Base-by-base conservation (phyloP, 2,329 filamentous ascomycete genomes). In the Fusarium pseudocircinatum region DNA sequence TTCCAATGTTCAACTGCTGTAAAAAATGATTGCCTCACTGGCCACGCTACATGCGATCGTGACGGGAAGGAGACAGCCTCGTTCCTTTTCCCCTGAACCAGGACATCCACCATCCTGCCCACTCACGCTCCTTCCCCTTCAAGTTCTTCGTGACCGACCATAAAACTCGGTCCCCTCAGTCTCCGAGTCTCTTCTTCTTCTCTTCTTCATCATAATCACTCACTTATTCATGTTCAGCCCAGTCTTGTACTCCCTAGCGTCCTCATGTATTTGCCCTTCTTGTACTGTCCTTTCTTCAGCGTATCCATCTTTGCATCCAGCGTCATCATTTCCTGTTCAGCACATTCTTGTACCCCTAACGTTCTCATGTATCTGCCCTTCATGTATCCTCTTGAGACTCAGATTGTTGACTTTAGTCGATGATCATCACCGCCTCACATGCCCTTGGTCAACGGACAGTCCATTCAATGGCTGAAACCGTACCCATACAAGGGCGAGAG, bases 351-450 rank as follows among this genome's bases (percentile, higher is more conserved):
- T 60, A 52, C 3, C 28, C 36, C 16, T 10, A 30, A 43, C 50
- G 15, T 22, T 37, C n/a, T 49, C 22, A 49, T 49, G 28, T 32
- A 32, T 47, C 14, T 28, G 26, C 20, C 63, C 40, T 47, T 61
- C 63, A 22, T 68, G 36, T 53, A 61, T n/a, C 15, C 63, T 13
- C 40, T 3, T 6, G 63, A 68, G 63, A 68, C 54, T 62, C 65
- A 54, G 65, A 67, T 43, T 67, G n/a, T 53, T 68, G 39, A 67
- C 40, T 47, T 37, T 61, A 42, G 40, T 68, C 36, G 36, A 47
- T 68, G 47, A 67, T 67, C 63, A 68, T 68, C 65, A 68, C 63
- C 3, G 47, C 67, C 65, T 53, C 46, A 18, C 24, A 37, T 4
- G 28, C 53, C 62, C 28, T 20, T 11, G 7, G 4, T 4, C 8